Base-by-base conservation (phyloP, 805 yeast species). In the Wickerhamiella cacticola region DNA sequence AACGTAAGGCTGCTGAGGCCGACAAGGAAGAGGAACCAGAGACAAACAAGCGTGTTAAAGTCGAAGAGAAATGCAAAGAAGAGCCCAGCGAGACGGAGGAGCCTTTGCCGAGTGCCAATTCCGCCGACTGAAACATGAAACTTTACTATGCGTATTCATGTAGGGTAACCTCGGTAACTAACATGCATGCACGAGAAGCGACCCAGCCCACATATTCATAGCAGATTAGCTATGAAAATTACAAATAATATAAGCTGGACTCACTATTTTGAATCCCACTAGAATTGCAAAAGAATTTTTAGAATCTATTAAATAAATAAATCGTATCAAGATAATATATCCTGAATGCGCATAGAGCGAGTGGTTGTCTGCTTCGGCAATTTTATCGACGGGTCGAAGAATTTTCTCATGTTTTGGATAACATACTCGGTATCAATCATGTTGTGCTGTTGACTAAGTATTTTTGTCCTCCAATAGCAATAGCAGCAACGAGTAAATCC, bases 401-500 rank as follows among this genome's bases (percentile, higher is more conserved):
- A 7, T 10, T 34, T 24, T 2, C 31, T 24, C 23, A 43, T 15
- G 6, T 43, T 23, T 10, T 22, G 15, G 12, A 13, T 2, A 3
- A 33, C 24, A 3, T 19, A 15, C 10, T 19, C 39, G 6, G 41
- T 50, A 8, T 50, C 47, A 12, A 38, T 48, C 43, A 41, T 45
- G 22, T 26, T 38, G 8, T 22, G 50, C 3, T 35, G 45, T 22
- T 48, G 53, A 15, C 10, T 8, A 15, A 19, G 13, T 28, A 12
- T 15, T 28, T 36, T 41, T 31, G 34, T 6, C 39, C 29, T 40
- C 58, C 56, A 51, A 43, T 45, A 50, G 38, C 56, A 55, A 5
- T 22, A 36, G 25, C 51, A 46, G 44, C 56, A 55, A 13, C 33
- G 10, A 15, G 48, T 34, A 2, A 34, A 26, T 10, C 33, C 28